phyloP scores from a whole-genome alignment of 495 filamentous ascomycete species.

The Trichocladium antarcticum region DNA sequence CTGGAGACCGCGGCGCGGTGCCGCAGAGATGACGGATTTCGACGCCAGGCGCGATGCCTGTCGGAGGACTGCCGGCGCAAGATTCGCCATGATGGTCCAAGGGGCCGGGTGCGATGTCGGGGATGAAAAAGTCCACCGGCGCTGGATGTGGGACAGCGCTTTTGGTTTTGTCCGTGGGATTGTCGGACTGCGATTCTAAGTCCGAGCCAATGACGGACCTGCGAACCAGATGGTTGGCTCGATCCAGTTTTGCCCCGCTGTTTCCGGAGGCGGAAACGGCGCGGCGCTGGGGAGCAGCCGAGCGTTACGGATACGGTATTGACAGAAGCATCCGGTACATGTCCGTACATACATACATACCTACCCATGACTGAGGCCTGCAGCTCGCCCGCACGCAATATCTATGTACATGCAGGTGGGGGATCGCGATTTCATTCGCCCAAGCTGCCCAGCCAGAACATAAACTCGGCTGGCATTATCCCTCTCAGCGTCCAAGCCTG shows the following conservation, averaged over 20 bases:
- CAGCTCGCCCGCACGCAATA: too few relatives aligned
- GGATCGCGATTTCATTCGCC: too few relatives aligned
- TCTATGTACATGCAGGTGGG: too few relatives aligned
- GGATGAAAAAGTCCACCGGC: slow-evolving; percentile 3
- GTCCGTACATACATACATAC: too few relatives aligned
- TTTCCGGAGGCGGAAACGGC: neutral
- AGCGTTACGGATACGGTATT: too few relatives aligned
- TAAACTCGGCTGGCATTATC: too few relatives aligned
- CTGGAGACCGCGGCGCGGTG: slow-evolving; percentile 36
- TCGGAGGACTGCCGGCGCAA: slow-evolving; percentile 61
- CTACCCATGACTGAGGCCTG: too few relatives aligned
- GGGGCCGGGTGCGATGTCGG: slow-evolving; percentile 3
- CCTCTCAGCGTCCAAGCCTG: too few relatives aligned
- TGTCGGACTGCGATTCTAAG: slow-evolving; percentile 1
- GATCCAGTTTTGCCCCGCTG: neutral
- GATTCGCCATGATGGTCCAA: slow-evolving; percentile 51
- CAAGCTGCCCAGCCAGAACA: too few relatives aligned
- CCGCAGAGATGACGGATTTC: slow-evolving; percentile 38
- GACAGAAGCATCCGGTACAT: too few relatives aligned
- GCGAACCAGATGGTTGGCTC: neutral
- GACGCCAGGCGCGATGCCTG: slow-evolving; percentile 65
- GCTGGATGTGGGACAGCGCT: slow-evolving; percentile 9
- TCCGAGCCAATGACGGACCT: neutral
- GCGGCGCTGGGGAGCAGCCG: too few relatives aligned
- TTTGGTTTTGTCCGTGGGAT: slow-evolving; percentile 7